Evolutionary conservation across 208 protist species (phyloP).

Genomic region (Trichomonas tenax): DNA sequence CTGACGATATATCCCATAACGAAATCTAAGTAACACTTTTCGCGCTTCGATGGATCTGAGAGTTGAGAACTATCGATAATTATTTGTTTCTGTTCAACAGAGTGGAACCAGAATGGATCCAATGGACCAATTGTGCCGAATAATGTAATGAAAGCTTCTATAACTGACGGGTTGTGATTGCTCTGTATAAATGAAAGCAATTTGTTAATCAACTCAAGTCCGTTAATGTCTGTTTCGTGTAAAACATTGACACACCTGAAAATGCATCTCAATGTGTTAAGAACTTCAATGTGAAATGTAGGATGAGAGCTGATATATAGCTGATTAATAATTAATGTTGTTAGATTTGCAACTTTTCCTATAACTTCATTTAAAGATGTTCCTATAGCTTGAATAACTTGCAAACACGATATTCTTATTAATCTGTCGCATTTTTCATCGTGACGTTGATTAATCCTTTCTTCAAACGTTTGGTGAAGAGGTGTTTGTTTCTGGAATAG

Average conservation of each 20-base stretch:
- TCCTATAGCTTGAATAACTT: not conserved
- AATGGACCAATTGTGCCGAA: not conserved
- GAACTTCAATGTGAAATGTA: not conserved
- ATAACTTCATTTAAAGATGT: not conserved
- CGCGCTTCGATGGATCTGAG: not conserved
- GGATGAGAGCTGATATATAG: not conserved
- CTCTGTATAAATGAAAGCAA: not conserved
- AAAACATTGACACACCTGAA: not conserved
- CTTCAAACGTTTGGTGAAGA: not conserved
- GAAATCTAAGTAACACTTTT: not conserved
- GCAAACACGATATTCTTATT: not conserved
- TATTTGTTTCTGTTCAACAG: not conserved
- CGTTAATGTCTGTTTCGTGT: not conserved
- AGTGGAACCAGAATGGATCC: not conserved
- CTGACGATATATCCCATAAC: not conserved
- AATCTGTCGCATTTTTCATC: not conserved
- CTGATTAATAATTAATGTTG: not conserved
- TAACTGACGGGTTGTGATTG: not conserved
- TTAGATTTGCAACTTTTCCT: not conserved
- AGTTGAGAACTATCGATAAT: not conserved
- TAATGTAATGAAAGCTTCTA: not conserved
- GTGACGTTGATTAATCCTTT: not conserved
- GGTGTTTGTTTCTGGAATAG: not conserved
- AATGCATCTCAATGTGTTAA: not conserved
- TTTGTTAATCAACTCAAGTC: not conserved